These are phyloP conservation scores for Phytophthora hybrid DNA, from an alignment of 352 stramenopile genomes.

Conservation along the genomic window DNA sequence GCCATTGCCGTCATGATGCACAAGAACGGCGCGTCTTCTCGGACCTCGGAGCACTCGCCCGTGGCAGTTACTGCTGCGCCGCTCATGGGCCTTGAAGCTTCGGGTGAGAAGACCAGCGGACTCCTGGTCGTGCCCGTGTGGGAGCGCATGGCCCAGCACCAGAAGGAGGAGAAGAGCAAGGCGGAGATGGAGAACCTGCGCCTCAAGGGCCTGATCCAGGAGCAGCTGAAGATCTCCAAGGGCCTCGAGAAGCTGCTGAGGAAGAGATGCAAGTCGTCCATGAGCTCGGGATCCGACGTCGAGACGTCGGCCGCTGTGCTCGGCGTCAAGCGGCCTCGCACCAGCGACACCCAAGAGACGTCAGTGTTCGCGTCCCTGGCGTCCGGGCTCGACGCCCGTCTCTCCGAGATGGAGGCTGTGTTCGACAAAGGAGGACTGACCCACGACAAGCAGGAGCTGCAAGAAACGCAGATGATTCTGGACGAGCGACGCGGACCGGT, in stretches of 20 bases:
- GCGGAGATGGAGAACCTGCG: slow-evolving; percentile 77
- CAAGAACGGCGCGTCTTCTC: slow-evolving; percentile 13
- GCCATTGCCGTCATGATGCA: background rate
- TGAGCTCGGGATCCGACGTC: slow-evolving; percentile 34
- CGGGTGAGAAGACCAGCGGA: slow-evolving; percentile 10
- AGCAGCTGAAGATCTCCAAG: slow-evolving; percentile 67
- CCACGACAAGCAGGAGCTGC: slow-evolving; percentile 49
- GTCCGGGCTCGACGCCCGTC: slow-evolving; percentile 38
- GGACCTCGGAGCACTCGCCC: slow-evolving; percentile 22
- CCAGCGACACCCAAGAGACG: slow-evolving; percentile 48
- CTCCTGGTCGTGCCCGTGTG: slow-evolving; percentile 48
- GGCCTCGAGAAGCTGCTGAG: slow-evolving; percentile 63
- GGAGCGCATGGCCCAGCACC: slow-evolving; percentile 70
- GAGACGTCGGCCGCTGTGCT: slow-evolving; percentile 29
- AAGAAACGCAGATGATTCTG: slow-evolving; percentile 62
- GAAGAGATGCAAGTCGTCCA: slow-evolving; percentile 60
- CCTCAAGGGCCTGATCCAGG: slow-evolving; percentile 60
- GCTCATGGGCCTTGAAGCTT: slow-evolving; percentile 24
- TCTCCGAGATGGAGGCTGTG: slow-evolving; percentile 50
- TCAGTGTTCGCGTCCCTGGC: slow-evolving; percentile 48
- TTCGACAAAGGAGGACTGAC: slow-evolving; percentile 53
- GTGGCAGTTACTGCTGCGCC: slow-evolving; percentile 26
- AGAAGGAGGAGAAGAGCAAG: slow-evolving; percentile 75
- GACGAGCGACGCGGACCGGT: slow-evolving; percentile 53
- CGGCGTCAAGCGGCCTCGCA: slow-evolving; percentile 34